Evolutionary conservation across 345 rosid genomes (phyloP).

Genomic region (Acer negundo): DNA sequence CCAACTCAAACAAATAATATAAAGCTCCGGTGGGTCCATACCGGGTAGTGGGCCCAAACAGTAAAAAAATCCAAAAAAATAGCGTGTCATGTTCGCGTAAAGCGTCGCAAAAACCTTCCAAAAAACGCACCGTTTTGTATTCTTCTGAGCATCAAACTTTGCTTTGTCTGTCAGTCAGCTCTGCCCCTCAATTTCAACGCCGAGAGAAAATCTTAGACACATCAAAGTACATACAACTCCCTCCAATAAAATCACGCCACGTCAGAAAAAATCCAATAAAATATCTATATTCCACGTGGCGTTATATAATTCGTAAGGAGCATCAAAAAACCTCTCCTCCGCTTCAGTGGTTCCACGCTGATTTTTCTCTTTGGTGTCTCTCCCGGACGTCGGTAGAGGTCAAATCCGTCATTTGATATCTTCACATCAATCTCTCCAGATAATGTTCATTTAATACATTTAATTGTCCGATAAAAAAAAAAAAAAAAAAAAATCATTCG

Average conservation of each 20-base stretch:
- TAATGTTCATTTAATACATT: neutral
- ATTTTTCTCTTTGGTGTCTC: no score
- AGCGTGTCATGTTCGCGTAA: neutral
- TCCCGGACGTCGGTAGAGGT: neutral
- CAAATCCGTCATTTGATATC: conserved; percentile 16
- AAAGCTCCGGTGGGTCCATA: neutral
- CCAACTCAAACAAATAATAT: neutral
- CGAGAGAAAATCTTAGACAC: neutral
- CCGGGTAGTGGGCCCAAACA: neutral
- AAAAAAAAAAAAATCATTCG: neutral
- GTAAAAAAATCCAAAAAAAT: neutral
- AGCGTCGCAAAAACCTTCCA: neutral
- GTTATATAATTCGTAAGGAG: neutral
- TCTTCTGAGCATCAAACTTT: neutral
- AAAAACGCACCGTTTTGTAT: neutral
- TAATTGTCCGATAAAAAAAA: neutral
- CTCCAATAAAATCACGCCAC: neutral
- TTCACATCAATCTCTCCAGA: neutral
- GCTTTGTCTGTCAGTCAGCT: neutral
- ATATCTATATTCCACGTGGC: neutral
- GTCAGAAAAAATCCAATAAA: neutral
- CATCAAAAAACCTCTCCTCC: no score
- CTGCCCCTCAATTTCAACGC: neutral
- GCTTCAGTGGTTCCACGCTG: no score
- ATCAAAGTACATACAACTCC: neutral